A percentile compares a stretch with the other conserved stretches of the same genome.
These are phyloP conservation scores for Clathrospora elynae DNA, from an alignment of 2,329 filamentous ascomycete genomes.

Conservation along the genomic window DNA sequence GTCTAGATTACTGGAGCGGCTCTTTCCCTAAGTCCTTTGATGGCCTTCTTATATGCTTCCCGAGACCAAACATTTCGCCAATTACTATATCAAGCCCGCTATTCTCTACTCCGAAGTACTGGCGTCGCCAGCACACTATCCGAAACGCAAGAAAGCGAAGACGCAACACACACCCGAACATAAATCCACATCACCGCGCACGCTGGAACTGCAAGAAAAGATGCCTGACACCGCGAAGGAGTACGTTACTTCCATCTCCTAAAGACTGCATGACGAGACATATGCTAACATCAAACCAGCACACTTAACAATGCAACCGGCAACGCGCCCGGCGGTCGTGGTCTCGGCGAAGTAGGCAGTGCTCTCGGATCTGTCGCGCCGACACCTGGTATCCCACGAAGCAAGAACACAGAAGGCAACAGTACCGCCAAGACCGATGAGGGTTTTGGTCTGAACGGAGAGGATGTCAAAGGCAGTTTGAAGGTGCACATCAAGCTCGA, in stretches of 20 bases:
- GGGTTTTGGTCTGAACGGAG: conserved; percentile 26
- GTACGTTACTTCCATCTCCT: conserved; percentile 3
- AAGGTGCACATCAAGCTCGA: conserved; percentile 33
- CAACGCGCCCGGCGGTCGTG: conserved; percentile 16
- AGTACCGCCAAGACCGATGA: conserved; percentile 8
- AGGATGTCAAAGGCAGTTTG: conserved; percentile 32
- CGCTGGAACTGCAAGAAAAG: neutral
- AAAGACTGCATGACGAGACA: too few species aligned
- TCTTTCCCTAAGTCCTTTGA: too few species aligned
- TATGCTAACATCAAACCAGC: conserved; percentile 4
- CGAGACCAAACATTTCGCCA: neutral
- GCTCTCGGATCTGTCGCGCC: conserved; percentile 12
- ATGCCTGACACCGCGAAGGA: conserved; percentile 19
- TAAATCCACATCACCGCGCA: conserved; percentile 2
- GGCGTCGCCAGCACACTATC: conserved; percentile 15
- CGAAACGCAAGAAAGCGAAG: conserved; percentile 16
- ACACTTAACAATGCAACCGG: conserved; percentile 5
- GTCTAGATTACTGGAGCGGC: too few species aligned
- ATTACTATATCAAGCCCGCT: neutral
- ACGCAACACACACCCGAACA: conserved; percentile 7
- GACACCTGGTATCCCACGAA: neutral
- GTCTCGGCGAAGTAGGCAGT: conserved; percentile 15
- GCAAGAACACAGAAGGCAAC: conserved; percentile 2
- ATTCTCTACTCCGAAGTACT: conserved; percentile 12
- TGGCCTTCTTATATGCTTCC: too few species aligned